Conservation (phyloP, 2,329 filamentous ascomycete genomes). For the Hypoxylon rubiginosum region DNA sequence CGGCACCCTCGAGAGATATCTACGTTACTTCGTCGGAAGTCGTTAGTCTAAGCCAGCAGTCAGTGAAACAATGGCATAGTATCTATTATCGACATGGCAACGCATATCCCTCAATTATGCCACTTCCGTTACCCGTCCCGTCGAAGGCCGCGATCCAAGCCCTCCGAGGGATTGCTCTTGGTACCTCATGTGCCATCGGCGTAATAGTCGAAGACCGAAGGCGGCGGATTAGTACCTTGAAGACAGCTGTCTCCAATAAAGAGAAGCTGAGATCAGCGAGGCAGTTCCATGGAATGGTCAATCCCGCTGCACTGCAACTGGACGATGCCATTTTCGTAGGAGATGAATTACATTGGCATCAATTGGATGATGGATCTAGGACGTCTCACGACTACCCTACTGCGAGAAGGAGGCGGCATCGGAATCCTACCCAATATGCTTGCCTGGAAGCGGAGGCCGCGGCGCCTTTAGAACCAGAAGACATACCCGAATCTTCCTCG, state of each 20-base stretch:
- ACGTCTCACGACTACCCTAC: slow-evolving; percentile 1
- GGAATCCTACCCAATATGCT: not conserved
- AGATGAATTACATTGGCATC: slow-evolving; percentile 41
- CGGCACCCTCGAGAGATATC: not conserved
- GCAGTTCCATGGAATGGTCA: slow-evolving; percentile 46
- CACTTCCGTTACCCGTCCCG: slow-evolving; percentile 62
- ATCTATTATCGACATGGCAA: slow-evolving; percentile 37
- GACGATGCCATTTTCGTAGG: slow-evolving; percentile 37
- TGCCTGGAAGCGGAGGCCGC: slow-evolving; percentile 1
- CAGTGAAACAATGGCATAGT: slow-evolving; percentile 16
- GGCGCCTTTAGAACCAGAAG: not conserved
- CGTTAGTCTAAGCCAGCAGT: slow-evolving; percentile 28
- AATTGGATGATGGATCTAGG: slow-evolving; percentile 14
- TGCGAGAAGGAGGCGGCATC: not conserved
- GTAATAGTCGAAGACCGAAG: slow-evolving; percentile 69
- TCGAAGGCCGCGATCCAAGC: slow-evolving; percentile 69
- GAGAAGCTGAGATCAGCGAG: slow-evolving; percentile 62
- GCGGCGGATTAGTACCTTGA: slow-evolving; percentile 65
- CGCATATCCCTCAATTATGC: slow-evolving; percentile 54
- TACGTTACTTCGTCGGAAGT: not conserved
- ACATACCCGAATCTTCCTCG: slow-evolving; percentile 7
- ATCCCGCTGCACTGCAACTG: slow-evolving; percentile 24
- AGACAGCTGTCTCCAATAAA: slow-evolving; percentile 66
- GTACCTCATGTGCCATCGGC: slow-evolving; percentile 69
- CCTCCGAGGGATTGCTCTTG: slow-evolving; percentile 68